Conservation (phyloP, 202 grass and related monocot species). For the Carex arenaria region DNA sequence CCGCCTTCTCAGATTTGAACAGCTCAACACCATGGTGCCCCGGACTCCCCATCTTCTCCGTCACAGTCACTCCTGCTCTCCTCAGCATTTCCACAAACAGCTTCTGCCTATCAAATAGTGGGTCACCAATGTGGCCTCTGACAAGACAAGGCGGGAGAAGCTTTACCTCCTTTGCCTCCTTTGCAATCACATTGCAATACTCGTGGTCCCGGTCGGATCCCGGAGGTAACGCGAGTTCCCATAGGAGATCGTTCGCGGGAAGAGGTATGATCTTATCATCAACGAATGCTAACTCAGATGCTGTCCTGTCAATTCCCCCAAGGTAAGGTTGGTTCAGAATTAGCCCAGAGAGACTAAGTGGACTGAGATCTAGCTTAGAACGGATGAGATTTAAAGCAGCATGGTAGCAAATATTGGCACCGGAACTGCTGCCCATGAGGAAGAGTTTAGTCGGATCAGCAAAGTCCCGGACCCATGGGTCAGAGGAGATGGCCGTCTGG, state of each 20-base stretch:
- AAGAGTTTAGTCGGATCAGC: conserved; percentile 36
- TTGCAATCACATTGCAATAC: conserved; percentile 49
- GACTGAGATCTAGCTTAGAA: conserved; percentile 36
- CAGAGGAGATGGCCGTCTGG: conserved; percentile 21
- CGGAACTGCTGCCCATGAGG: conserved; percentile 63
- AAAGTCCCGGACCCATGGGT: conserved; percentile 18
- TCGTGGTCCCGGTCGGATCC: conserved; percentile 57
- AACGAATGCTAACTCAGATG: conserved; percentile 40
- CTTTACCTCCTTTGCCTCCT: conserved; percentile 31
- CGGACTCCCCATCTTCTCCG: conserved; percentile 36
- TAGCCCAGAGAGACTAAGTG: conserved; percentile 26
- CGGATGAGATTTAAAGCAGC: conserved; percentile 38
- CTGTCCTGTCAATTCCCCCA: conserved; percentile 41
- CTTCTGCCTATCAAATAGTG: conserved; percentile 51
- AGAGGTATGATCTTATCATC: conserved; percentile 68
- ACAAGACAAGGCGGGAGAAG: conserved; percentile 61
- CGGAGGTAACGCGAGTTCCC: conserved; percentile 54
- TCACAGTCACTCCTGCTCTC: conserved; percentile 33
- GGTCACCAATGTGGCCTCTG: conserved; percentile 46
- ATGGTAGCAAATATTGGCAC: conserved; percentile 61
- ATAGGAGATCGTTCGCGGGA: conserved; percentile 57
- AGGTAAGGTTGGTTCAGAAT: conserved; percentile 63
- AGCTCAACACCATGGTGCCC: conserved; percentile 58
- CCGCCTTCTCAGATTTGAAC: conserved; percentile 43
- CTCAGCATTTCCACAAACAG: conserved; percentile 36